Percentiles rank a stretch among this genome's conserved stretches.
These are phyloP conservation scores for Jatropha curcas DNA, from an alignment of 345 rosid genomes.

Conservation along the genomic window DNA sequence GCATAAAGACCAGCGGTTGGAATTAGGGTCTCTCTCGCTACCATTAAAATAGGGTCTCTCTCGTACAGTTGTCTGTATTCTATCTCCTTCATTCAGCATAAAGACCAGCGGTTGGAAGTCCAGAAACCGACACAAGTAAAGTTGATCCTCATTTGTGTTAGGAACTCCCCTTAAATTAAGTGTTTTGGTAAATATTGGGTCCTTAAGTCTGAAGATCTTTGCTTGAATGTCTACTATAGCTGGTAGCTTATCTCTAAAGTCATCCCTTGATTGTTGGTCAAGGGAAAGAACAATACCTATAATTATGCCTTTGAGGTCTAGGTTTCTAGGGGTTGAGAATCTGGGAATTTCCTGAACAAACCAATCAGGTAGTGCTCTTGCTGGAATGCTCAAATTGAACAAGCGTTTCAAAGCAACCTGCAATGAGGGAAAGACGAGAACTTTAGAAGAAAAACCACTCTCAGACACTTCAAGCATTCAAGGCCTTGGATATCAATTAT, in stretches of 20 bases:
- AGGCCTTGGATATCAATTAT: slow-evolving; percentile 49
- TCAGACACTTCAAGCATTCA: slow-evolving; percentile 40
- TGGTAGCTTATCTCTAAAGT: slow-evolving; percentile 34
- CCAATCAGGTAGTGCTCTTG: slow-evolving; percentile 58
- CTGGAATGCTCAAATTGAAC: slow-evolving; percentile 52
- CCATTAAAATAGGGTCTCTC: slow-evolving; percentile 28
- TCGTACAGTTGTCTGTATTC: slow-evolving; percentile 29
- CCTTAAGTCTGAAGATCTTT: slow-evolving; percentile 29
- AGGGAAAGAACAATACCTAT: slow-evolving; percentile 52
- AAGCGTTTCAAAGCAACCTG: slow-evolving; percentile 5
- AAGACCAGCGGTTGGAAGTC: slow-evolving; percentile 32
- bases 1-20: too few species aligned
- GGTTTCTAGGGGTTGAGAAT: slow-evolving; percentile 42
- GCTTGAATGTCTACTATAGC: slow-evolving; percentile 43
- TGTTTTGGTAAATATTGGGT: not conserved
- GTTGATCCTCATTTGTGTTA: slow-evolving; percentile 40
- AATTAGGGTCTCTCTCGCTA: too few species aligned
- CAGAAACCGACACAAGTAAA: slow-evolving; percentile 53
- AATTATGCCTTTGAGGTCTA: slow-evolving; percentile 41
- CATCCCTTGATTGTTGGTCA: slow-evolving; percentile 26
- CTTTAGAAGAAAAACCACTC: slow-evolving; percentile 30
- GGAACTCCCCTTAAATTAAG: slow-evolving; percentile 54
- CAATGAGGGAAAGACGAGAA: not conserved
- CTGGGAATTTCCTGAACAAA: slow-evolving; percentile 36
- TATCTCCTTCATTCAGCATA: slow-evolving; percentile 38